These are phyloP conservation scores for Balakata baccata DNA, from an alignment of 345 rosid genomes.

Conservation along the genomic window DNA sequence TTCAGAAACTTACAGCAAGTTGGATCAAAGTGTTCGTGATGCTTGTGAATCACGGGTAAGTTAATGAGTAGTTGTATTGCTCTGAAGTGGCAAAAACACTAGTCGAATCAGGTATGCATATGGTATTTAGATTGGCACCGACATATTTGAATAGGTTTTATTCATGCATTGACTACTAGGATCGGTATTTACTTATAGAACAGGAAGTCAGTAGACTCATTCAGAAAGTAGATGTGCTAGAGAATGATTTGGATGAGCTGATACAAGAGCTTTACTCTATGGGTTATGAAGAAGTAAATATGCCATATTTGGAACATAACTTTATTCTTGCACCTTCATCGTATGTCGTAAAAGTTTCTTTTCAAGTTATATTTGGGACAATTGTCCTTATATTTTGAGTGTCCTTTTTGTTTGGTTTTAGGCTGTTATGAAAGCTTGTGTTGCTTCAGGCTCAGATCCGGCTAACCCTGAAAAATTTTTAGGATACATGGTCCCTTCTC, in stretches of 20 bases:
- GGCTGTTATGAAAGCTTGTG: constrained; percentile 94
- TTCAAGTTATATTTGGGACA: background rate
- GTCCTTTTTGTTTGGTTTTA: constrained; percentile 19
- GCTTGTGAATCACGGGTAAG: constrained; percentile 82
- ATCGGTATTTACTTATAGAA: background rate
- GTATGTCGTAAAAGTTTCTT: background rate
- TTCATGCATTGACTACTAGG: background rate
- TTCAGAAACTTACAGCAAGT: constrained; percentile 67
- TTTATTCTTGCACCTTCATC: background rate
- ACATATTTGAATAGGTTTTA: background rate
- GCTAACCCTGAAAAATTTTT: constrained; percentile 75
- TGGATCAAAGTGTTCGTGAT: constrained; percentile 67
- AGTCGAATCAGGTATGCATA: background rate
- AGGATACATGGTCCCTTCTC: constrained; percentile 85
- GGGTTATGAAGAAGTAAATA: background rate
- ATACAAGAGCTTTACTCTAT: background rate
- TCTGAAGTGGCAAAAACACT: background rate
- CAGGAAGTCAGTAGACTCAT: background rate
- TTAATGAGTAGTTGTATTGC: background rate
- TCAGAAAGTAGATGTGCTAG: too few relatives aligned
- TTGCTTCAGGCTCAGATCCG: constrained; percentile 63
- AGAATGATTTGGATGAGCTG: background rate
- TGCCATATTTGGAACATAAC: background rate
- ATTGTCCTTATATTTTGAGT: background rate
- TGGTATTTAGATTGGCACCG: background rate